These are phyloP conservation scores for Fusarium protoensiforme DNA, from an alignment of 2,329 filamentous ascomycete genomes.

Conservation along the genomic window DNA sequence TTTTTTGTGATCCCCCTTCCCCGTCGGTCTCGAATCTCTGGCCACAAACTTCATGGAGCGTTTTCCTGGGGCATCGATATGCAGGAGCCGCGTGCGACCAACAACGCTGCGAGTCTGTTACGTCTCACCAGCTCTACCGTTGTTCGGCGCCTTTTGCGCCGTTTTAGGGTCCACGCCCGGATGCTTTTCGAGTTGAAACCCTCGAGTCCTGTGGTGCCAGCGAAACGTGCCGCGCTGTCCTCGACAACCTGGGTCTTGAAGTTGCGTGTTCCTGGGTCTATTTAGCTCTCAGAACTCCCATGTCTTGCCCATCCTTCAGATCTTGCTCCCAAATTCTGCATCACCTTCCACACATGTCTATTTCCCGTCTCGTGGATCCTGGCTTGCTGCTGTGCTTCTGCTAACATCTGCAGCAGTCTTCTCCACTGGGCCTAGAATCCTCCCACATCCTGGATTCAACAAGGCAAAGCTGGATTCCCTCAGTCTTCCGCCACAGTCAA, in stretches of 20 bases:
- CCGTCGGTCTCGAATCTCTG: slow-evolving; percentile 1
- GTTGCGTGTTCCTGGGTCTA: background rate
- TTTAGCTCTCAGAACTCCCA: background rate
- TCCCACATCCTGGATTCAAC: slow-evolving; percentile 15
- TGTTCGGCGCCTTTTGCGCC: slow-evolving; percentile 5
- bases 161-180: slow-evolving; percentile 27
- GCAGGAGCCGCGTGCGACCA: slow-evolving; percentile 11
- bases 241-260: slow-evolving; percentile 4
- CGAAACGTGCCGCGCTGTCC: slow-evolving; percentile 24
- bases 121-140: slow-evolving; percentile 10
- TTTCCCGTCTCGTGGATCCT: slow-evolving; percentile 11
- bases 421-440: slow-evolving; percentile 17
- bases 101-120: slow-evolving; percentile 5
- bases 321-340: background rate
- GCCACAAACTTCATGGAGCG: slow-evolving; percentile 1
- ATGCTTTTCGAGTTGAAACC: slow-evolving; percentile 18
- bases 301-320: background rate
- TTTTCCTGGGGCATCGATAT: slow-evolving; percentile 1
- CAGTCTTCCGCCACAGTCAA: slow-evolving; percentile 12
- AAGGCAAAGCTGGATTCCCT: slow-evolving; percentile 6
- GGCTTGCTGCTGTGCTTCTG: slow-evolving; percentile 24
- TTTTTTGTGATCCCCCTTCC: slow-evolving; percentile 11
- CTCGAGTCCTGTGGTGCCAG: slow-evolving; percentile 16
- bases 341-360: slow-evolving; percentile 5
- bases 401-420: slow-evolving; percentile 30